phyloP scores from a whole-genome alignment of 1,284 basidiomycete species.

The Psilocybe mexicana region DNA sequence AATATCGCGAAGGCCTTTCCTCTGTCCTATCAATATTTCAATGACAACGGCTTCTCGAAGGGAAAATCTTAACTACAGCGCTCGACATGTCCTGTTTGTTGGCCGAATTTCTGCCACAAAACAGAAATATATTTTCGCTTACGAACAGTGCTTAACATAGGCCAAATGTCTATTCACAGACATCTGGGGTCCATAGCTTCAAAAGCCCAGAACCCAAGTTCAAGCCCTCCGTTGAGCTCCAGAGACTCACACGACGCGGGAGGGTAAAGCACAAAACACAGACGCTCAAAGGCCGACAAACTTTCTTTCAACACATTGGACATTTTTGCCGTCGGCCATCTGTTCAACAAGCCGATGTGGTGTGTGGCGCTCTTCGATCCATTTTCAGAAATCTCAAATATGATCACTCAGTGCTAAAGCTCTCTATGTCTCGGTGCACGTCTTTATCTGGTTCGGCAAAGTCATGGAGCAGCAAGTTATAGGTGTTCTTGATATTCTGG shows the following conservation, averaged over 20 bases:
- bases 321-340: not conserved
- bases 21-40: too few relatives aligned
- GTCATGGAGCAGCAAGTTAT: not conserved
- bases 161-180: constrained; percentile 8
- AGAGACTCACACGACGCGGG: not conserved
- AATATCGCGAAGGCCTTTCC: too few relatives aligned
- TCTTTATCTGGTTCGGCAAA: not conserved
- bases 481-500: not conserved
- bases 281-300: constrained; percentile 2
- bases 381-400: not conserved
- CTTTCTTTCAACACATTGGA: not conserved
- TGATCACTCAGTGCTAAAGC: not conserved
- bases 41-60: not conserved
- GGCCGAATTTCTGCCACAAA: too few relatives aligned
- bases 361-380: not conserved
- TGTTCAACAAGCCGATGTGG: not conserved
- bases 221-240: not conserved
- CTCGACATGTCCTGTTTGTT: not conserved
- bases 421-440: not conserved
- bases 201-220: constrained; percentile 5
- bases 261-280: not conserved
- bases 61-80: not conserved
- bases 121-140: not conserved
- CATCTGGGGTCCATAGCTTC: not conserved
- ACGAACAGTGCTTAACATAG: not conserved